Evolutionary conservation across 192 early-diverging fungal species (phyloP), one percentile per base, ranked within the genome.

Genomic region (Coemansia sp.): DNA sequence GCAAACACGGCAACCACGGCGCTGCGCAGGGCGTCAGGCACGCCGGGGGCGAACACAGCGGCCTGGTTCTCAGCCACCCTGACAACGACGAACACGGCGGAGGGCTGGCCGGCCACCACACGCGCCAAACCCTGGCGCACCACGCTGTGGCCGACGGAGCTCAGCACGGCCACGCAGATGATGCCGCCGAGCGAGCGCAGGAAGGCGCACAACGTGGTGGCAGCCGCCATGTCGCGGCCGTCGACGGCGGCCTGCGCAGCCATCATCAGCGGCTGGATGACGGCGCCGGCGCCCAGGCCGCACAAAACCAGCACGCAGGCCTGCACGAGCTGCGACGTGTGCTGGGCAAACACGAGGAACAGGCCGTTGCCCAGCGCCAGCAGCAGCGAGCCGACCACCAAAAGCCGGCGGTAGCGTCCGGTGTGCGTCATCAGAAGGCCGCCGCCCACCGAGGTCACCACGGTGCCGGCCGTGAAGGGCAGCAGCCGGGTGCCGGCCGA

Each of bases 211-310:
- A 90, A 59, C 7, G 89, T 80, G 11, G 92, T 92, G 42, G 82
- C 87, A 6, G 86, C 73, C 0, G 92, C 92, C 73, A 92, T 86
- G 53, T 87, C 81, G 14, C 66, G 63, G 43, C 80, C 73, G 5
- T 72, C 52, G 1, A 93, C 91, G 1, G 82, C 71, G 0, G 85
- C 86, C 59, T 93, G 93, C 4, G 85, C 81, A 3, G 83, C 88
- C 54, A 93, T 69, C 62, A 92, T 81, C 24, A 84, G 81, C 1
- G 85, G 86, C 77, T 92, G 91, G 52, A 93, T 73, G 53, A 85
- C 78, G 30, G 69, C 78, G 41, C 94, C 92, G 34, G 87, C 78
- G 21, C 94, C 94, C 17, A 85, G 43, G 8, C 92, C 93, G 40
- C 85, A 61, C 56, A 93, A 67, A 19, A 93, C 57, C 55, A 93